A percentile compares a stretch with the other conserved stretches of the same genome.
Evolutionary conservation across 2,329 filamentous ascomycete genomes (phyloP).

Genomic region (Dothideomycetidae sp.): DNA sequence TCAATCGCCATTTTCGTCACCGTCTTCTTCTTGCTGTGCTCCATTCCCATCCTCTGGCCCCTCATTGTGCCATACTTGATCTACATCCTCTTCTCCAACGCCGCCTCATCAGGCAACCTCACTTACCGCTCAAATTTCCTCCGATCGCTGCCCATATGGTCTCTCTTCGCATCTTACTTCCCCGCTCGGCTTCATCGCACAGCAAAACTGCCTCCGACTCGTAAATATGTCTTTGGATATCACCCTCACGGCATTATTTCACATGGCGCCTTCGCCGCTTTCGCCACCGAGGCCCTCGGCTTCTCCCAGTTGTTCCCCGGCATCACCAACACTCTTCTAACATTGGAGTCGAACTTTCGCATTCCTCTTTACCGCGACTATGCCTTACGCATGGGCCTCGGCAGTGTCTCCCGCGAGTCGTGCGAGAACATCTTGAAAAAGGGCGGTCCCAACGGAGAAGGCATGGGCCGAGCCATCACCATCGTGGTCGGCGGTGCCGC

Average conservation of each 20-base stretch:
- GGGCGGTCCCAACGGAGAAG: slow-evolving; percentile 62
- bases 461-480: slow-evolving; percentile 89
- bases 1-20: slow-evolving; percentile 43
- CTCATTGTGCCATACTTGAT: slow-evolving; percentile 62
- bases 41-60: slow-evolving; percentile 86
- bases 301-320: slow-evolving; percentile 82
- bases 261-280: slow-evolving; percentile 86
- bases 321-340: slow-evolving; percentile 85
- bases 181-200: slow-evolving; percentile 80
- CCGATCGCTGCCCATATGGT: slow-evolving; percentile 65
- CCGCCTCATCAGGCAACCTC: slow-evolving; percentile 60
- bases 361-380: slow-evolving; percentile 92
- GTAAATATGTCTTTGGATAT: slow-evolving; percentile 95
- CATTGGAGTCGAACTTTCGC: slow-evolving; percentile 89
- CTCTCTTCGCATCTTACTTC: slow-evolving; percentile 86
- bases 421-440: slow-evolving; percentile 77
- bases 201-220: slow-evolving; percentile 57
- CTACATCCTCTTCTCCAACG: slow-evolving; percentile 67
- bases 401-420: slow-evolving; percentile 78
- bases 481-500: slow-evolving; percentile 89
- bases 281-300: slow-evolving; percentile 77
- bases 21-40: slow-evolving; percentile 79
- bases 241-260: slow-evolving; percentile 97
- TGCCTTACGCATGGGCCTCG: slow-evolving; percentile 73
- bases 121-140: slow-evolving; percentile 60